Percentiles rank a stretch among this genome's conserved stretches.
Evolutionary conservation across 2,329 filamentous ascomycete species (phyloP).

Genomic region (Cladosporium velox): DNA sequence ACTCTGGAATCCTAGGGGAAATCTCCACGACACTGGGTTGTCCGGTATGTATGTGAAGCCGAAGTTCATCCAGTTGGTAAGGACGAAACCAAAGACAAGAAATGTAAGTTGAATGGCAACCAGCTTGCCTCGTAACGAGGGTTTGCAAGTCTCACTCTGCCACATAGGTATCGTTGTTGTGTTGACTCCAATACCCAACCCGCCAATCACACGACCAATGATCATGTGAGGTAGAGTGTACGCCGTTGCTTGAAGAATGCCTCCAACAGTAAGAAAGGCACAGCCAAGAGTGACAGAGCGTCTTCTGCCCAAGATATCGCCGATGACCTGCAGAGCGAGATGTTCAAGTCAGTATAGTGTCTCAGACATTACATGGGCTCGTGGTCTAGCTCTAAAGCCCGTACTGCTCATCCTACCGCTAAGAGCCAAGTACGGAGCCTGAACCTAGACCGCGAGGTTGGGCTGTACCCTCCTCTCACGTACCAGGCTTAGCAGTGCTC

Average conservation of each 20-base stretch:
- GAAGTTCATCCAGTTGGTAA: constrained; percentile 27
- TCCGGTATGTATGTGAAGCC: constrained; percentile 25
- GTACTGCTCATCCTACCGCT: too few relatives aligned
- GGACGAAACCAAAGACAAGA: constrained; percentile 23
- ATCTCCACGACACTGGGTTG: constrained; percentile 25
- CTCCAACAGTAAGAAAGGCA: constrained; percentile 6
- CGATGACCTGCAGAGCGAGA: constrained; percentile 28
- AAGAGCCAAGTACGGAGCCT: too few relatives aligned
- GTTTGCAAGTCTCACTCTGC: constrained; percentile 20
- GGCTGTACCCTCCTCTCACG: too few relatives aligned
- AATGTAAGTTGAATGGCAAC: constrained; percentile 22
- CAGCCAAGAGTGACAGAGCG: constrained; percentile 12
- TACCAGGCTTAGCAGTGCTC: constrained; percentile 42
- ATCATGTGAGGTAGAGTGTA: constrained; percentile 17
- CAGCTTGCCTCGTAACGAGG: constrained; percentile 9
- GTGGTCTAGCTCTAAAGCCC: too few relatives aligned
- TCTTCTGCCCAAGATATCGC: constrained; percentile 43
- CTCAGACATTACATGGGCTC: too few relatives aligned
- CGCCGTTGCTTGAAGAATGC: constrained; percentile 15
- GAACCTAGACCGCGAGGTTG: too few relatives aligned
- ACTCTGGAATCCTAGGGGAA: constrained; percentile 25
- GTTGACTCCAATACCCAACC: constrained; percentile 12
- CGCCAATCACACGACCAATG: constrained; percentile 12
- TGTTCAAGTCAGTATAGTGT: too few relatives aligned
- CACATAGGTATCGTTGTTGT: constrained; percentile 16